Evolutionary conservation across 2,329 filamentous ascomycete species (phyloP).

Genomic region (Balansia obtecta): DNA sequence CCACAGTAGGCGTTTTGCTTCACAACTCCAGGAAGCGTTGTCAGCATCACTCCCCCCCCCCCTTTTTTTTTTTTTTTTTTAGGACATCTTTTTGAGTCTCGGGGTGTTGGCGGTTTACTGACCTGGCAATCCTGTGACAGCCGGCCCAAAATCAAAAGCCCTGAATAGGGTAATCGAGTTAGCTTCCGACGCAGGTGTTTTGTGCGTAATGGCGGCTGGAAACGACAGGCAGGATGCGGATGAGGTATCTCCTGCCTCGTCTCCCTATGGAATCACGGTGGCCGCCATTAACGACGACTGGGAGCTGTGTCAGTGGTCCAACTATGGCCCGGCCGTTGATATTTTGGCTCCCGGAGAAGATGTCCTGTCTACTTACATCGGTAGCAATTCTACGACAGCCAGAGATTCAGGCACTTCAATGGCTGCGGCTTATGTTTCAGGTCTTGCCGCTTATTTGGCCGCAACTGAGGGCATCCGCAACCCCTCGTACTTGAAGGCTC

Average conservation of each 20-base stretch:
- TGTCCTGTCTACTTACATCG: conserved; percentile 34
- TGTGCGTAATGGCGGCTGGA: conserved; percentile 42
- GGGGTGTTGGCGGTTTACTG: not conserved
- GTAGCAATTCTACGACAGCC: conserved; percentile 26
- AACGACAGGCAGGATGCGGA: conserved; percentile 29
- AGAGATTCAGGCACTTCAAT: conserved; percentile 48
- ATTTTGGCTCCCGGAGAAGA: conserved; percentile 37
- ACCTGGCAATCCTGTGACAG: not conserved
- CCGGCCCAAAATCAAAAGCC: conserved; percentile 14
- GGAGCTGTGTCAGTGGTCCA: conserved; percentile 31
- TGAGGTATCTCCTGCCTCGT: conserved; percentile 33
- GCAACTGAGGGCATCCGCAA: conserved; percentile 27
- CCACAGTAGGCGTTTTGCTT: not conserved
- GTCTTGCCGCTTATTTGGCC: conserved; percentile 45
- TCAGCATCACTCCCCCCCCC: no score
- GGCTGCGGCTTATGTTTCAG: conserved; percentile 48
- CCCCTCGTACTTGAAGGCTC: no score
- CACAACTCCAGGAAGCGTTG: no score
- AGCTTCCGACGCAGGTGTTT: conserved; percentile 33
- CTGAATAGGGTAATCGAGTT: conserved; percentile 37
- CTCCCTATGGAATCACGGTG: conserved; percentile 36
- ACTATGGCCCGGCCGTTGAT: conserved; percentile 36
- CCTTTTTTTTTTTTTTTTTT: no score
- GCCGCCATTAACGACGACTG: conserved; percentile 31
- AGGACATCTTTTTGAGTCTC: no score